Evolutionary conservation across 768 basidiomycete species (phyloP).

Genomic region (Sarcomyxa edulis): DNA sequence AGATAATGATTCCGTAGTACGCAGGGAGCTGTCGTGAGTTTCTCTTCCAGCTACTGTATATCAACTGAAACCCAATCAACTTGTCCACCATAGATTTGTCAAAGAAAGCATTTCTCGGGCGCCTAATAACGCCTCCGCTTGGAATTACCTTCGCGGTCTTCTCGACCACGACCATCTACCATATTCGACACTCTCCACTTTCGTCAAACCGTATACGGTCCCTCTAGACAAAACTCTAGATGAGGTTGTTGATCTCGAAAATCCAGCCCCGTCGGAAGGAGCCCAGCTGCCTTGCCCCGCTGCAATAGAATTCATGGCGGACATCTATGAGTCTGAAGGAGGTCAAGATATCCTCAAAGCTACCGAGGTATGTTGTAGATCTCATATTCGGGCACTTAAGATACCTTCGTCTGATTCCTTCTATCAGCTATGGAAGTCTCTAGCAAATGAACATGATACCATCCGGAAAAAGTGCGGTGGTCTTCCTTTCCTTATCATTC

Average conservation of each 20-base stretch:
- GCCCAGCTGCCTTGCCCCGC: conserved; percentile 73
- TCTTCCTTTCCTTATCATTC: conserved; percentile 10
- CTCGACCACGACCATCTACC: conserved; percentile 59
- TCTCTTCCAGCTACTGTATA: conserved; percentile 1
- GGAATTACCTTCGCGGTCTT: conserved; percentile 95
- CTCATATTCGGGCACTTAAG: neutral
- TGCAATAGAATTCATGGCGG: conserved; percentile 85
- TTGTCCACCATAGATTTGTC: conserved; percentile 48
- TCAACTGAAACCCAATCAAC: no score
- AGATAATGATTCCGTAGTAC: conserved; percentile 52
- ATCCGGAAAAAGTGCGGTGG: conserved; percentile 65
- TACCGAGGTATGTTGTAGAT: conserved; percentile 35
- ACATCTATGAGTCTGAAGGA: conserved; percentile 58
- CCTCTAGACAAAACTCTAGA: conserved; percentile 17
- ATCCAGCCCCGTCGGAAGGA: conserved; percentile 56
- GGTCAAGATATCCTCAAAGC: conserved; percentile 41
- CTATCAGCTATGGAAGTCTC: conserved; percentile 62
- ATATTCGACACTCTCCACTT: conserved; percentile 47
- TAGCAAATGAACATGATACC: conserved; percentile 66
- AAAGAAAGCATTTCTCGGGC: conserved; percentile 80
- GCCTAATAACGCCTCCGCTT: conserved; percentile 91
- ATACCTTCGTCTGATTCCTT: conserved; percentile 3
- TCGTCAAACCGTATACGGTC: conserved; percentile 62
- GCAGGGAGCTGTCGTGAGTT: conserved; percentile 76
- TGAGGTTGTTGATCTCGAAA: conserved; percentile 67